Evolutionary conservation across 306 rosid species (phyloP), one percentile per base, ranked within the genome.

Genomic region (Fragaria ananassa): DNA sequence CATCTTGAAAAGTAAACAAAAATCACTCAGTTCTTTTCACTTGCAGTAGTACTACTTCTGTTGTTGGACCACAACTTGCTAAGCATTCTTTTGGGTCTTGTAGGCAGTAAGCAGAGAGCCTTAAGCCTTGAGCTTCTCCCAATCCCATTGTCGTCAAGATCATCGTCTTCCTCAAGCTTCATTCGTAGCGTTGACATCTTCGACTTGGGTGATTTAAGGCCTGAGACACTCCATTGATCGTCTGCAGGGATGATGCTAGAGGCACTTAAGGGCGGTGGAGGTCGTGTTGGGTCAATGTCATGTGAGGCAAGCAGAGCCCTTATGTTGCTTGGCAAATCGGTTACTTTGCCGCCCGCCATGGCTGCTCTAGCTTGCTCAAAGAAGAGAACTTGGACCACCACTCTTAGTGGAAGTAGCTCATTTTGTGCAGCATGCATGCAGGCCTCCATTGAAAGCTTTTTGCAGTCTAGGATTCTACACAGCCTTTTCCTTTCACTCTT

Each of bases 361-460:
- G 96, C 87, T 1, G 97, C 91, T 79, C 97, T 69, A 39, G 97
- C 93, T 86, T 96, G 99, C 87, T 96, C 99, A 46, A 92, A 96
- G 90, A 96, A 96, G 57, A 96, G 96, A 77, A 96, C 99, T 91
- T 96, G 99, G 67, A 96, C 98, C 70, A 96, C 97, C 25, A 96
- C 97, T 58, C 99, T 83, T 41, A 96, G 76, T n/a, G 99, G 99
- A 6, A 96, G 96, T 10, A 91, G 85, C 80, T 96, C 99, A 79
- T 96, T 96, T 84, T 96, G 99, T 35, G 99, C 98, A 35, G 99
- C 99, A 84, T 96, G 98, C 93, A 96, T 92, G 87, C 99, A 96
- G 8, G 88, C 97, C 85, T 96, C 98, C 93, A 96, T 88, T 0
- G 99, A 89, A 10, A 96, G 91, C 79, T 92, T 96, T 76, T 92